Evolutionary conservation across 179 eudicot species (phyloP).

Genomic region (Drosera spatulata): DNA sequence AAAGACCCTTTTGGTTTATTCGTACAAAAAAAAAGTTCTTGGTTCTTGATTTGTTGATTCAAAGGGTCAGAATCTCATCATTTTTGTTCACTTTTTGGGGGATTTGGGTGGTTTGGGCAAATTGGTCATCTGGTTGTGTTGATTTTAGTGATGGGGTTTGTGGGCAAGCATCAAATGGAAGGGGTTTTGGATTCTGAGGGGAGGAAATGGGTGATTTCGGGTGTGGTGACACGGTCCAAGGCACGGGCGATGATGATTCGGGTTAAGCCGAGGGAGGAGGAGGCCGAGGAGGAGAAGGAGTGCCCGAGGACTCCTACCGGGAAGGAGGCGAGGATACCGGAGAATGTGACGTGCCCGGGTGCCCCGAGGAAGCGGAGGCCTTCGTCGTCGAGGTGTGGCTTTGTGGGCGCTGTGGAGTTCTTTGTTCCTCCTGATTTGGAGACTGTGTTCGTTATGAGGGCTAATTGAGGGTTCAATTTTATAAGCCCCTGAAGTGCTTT

Average conservation of each 20-base stretch:
- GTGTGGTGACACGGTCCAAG: conserved; percentile 26
- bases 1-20: conserved; percentile 4
- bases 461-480: conserved; percentile 6
- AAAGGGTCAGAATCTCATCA: background rate
- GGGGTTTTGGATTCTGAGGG: conserved; percentile 21
- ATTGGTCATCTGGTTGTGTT: background rate
- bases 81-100: background rate
- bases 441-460: conserved; percentile 32
- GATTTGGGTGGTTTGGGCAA: background rate
- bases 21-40: background rate
- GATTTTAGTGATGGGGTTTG: conserved; percentile 24
- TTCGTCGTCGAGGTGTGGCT: conserved; percentile 13
- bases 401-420: conserved; percentile 31
- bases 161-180: conserved; percentile 28
- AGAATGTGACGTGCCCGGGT: conserved; percentile 32
- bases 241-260: conserved; percentile 16
- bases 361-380: conserved; percentile 55
- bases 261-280: conserved; percentile 16
- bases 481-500: too few species aligned
- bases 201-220: conserved; percentile 47
- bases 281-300: conserved; percentile 16
- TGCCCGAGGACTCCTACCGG: conserved; percentile 39
- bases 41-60: background rate
- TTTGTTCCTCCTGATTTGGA: conserved; percentile 60
- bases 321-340: conserved; percentile 36